Conservation (phyloP, 495 filamentous ascomycete species). For the Aspergillus carlsbadensis region DNA sequence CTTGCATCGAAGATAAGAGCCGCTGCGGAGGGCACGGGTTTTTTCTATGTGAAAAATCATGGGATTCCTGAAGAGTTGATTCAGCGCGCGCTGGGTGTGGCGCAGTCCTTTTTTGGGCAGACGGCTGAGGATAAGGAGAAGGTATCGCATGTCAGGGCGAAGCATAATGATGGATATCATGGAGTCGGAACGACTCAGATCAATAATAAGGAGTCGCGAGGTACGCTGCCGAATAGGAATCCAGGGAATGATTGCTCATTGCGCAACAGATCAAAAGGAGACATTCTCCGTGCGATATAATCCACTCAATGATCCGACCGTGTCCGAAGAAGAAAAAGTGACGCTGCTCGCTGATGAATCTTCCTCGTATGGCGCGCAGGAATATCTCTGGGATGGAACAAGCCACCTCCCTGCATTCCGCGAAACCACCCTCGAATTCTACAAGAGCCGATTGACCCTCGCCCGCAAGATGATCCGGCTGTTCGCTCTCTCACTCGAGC, state of each 20-base stretch:
- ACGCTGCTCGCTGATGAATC: constrained; percentile 30
- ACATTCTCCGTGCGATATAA: constrained; percentile 47
- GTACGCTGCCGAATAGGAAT: constrained; percentile 2
- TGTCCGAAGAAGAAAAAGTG: constrained; percentile 26
- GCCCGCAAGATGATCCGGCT: constrained; percentile 47
- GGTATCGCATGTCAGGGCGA: constrained; percentile 20
- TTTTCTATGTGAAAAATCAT: constrained; percentile 58
- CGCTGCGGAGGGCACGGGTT: constrained; percentile 49
- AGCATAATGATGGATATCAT: constrained; percentile 32
- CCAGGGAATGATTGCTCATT: background rate
- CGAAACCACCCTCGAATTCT: constrained; percentile 46
- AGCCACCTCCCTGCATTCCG: constrained; percentile 48
- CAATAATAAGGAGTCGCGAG: constrained; percentile 29
- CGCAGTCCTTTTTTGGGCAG: constrained; percentile 48
- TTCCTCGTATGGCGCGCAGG: constrained; percentile 14
- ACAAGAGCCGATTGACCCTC: constrained; percentile 43
- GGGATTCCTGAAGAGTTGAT: constrained; percentile 48
- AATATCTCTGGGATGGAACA: constrained; percentile 49
- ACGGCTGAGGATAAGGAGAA: constrained; percentile 39
- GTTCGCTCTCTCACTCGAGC: constrained; percentile 49
- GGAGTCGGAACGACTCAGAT: constrained; percentile 26
- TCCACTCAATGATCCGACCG: constrained; percentile 44
- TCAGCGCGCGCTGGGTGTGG: constrained; percentile 32
- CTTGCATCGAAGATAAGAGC: constrained; percentile 40
- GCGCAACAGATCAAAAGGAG: constrained; percentile 34